Evolutionary conservation across 257 asterid genomes (phyloP).

Genomic region (Solanum microdontum): DNA sequence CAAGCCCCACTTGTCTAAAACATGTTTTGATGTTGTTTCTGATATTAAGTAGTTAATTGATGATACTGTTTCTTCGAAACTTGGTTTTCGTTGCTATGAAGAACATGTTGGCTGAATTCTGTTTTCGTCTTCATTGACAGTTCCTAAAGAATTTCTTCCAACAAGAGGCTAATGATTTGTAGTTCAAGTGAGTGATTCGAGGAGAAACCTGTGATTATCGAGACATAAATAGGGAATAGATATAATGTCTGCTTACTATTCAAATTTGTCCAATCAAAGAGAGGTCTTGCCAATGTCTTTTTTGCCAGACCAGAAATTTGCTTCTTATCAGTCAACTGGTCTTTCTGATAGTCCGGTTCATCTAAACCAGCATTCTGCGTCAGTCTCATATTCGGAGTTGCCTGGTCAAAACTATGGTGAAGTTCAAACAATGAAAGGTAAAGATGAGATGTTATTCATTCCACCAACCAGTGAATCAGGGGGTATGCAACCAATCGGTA

Average conservation of each 20-base stretch:
- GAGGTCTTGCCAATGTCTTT: slow-evolving; percentile 31
- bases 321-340: slow-evolving; percentile 27
- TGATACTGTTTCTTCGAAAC: neutral
- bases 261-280: slow-evolving; percentile 31
- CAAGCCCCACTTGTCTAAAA: neutral
- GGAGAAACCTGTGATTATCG: neutral
- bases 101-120: neutral
- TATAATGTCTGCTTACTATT: slow-evolving; percentile 46
- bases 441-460: slow-evolving; percentile 36
- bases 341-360: slow-evolving; percentile 25
- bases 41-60: neutral
- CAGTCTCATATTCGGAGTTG: slow-evolving; percentile 26
- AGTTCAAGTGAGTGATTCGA: neutral
- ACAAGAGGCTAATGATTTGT: slow-evolving; percentile 6
- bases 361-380: slow-evolving; percentile 20
- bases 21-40: neutral
- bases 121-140: neutral
- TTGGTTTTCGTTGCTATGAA: neutral
- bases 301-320: slow-evolving; percentile 27
- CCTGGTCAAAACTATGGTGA: slow-evolving; percentile 18
- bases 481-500: slow-evolving; percentile 21
- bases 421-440: slow-evolving; percentile 15
- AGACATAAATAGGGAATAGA: neutral
- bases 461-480: slow-evolving; percentile 24
- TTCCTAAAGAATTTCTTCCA: neutral